Percentiles rank a stretch among this genome's conserved stretches.
Evolutionary conservation across 768 basidiomycete species (phyloP).

Genomic region (Agaricus bisporus): DNA sequence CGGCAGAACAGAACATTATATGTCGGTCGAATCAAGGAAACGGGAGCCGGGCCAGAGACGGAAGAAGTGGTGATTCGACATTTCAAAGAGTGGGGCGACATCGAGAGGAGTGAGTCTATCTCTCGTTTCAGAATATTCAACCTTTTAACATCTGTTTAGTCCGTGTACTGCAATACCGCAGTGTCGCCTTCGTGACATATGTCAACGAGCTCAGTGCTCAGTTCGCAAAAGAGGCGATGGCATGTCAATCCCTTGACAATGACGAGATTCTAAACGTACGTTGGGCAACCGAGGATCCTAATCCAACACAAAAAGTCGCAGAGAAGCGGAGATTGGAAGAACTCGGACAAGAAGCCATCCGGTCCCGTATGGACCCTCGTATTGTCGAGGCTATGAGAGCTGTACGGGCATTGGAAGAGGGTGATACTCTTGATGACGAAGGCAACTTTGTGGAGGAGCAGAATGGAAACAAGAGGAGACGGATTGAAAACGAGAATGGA

Average conservation of each 20-base stretch:
- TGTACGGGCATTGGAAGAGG: constrained; percentile 86
- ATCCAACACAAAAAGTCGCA: constrained; percentile 80
- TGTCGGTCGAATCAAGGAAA: constrained; percentile 91
- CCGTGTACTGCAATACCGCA: constrained; percentile 88
- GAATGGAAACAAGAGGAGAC: constrained; percentile 24
- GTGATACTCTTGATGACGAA: constrained; percentile 41
- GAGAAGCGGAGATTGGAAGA: constrained; percentile 83
- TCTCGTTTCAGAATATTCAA: background rate
- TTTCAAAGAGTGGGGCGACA: constrained; percentile 94
- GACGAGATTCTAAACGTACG: constrained; percentile 98
- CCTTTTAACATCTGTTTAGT: constrained; percentile 36
- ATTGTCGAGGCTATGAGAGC: constrained; percentile 86
- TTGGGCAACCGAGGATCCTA: constrained; percentile 99
- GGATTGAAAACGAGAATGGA: constrained; percentile 26
- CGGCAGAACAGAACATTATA: constrained; percentile 93
- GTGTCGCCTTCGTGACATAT: constrained; percentile 97
- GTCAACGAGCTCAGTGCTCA: constrained; percentile 79
- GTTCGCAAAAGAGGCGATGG: constrained; percentile 99
- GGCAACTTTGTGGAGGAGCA: constrained; percentile 29
- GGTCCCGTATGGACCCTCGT: constrained; percentile 76
- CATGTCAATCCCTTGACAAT: constrained; percentile 94
- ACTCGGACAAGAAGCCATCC: constrained; percentile 82
- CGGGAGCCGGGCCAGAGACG: constrained; percentile 80
- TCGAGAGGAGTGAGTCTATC: constrained; percentile 73
- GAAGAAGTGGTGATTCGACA: constrained; percentile 88